These are phyloP conservation scores for Collybiopsis luxurians DNA, from an alignment of 768 basidiomycete species.

Conservation along the genomic window DNA sequence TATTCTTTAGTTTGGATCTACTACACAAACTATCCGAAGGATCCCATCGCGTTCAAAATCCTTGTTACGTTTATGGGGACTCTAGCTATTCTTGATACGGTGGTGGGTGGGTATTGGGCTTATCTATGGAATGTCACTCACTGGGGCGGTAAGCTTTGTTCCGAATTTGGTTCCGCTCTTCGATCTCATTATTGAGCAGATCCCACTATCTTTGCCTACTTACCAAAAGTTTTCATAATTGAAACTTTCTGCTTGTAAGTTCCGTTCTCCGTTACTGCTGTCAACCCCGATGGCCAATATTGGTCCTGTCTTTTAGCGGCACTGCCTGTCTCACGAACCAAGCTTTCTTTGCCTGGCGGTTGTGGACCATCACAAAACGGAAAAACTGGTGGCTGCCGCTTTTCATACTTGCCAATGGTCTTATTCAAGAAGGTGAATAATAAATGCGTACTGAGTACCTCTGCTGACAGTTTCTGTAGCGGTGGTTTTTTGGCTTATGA, in stretches of 20 bases:
- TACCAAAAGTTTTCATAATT: neutral
- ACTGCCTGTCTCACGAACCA: conserved; percentile 2
- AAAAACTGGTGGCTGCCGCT: conserved; percentile 3
- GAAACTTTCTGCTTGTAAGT: conserved; percentile 6
- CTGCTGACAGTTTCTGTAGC: neutral
- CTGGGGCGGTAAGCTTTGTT: neutral
- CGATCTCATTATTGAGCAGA: neutral
- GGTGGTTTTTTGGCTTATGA: conserved; percentile 4
- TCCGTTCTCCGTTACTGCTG: neutral
- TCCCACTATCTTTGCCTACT: neutral
- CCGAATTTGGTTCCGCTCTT: no score
- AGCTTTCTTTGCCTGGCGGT: conserved; percentile 5
- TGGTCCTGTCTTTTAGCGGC: neutral
- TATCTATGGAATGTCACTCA: conserved; percentile 1
- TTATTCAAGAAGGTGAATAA: conserved; percentile 1
- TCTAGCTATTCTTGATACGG: conserved; percentile 3
- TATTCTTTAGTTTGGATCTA: conserved; percentile 2
- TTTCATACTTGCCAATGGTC: neutral
- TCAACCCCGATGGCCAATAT: neutral
- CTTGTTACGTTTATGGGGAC: neutral
- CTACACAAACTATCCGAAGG: conserved; percentile 5
- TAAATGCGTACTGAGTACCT: no score
- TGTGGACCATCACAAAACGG: conserved; percentile 5
- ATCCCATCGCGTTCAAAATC: conserved; percentile 1
- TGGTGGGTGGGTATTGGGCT: neutral